phyloP scores from a whole-genome alignment of 169 alveolate species.

The Plasmodium gonderi region DNA sequence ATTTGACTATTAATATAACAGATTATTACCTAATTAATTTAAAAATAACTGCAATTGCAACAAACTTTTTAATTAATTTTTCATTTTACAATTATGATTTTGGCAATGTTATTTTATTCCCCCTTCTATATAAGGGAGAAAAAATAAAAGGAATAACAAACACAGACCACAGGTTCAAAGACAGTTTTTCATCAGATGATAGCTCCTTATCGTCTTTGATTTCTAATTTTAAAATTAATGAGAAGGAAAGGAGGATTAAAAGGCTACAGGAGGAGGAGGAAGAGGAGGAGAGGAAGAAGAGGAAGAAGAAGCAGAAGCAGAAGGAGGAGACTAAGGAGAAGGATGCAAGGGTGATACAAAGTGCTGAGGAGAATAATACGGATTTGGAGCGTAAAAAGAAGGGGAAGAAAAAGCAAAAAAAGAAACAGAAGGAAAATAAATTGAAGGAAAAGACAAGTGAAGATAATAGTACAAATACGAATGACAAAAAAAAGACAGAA shows the following conservation, averaged over 20 bases:
- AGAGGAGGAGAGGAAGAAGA: not conserved
- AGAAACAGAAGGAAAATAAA: not conserved
- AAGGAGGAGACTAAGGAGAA: not conserved
- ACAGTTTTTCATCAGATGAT: slow-evolving; percentile 36
- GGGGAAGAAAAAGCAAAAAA: not conserved
- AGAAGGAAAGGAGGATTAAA: slow-evolving; percentile 10
- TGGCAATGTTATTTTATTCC: slow-evolving; percentile 68
- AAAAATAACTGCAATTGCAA: slow-evolving; percentile 50
- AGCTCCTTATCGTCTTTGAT: slow-evolving; percentile 49
- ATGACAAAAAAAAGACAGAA: not conserved
- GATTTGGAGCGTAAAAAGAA: not conserved
- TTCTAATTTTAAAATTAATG: slow-evolving; percentile 23
- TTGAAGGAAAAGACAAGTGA: not conserved
- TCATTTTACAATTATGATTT: slow-evolving; percentile 69
- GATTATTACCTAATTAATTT: slow-evolving; percentile 44
- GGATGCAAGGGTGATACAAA: not conserved
- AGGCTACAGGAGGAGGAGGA: slow-evolving; percentile 6
- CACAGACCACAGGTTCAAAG: not conserved
- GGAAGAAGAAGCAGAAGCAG: not conserved
- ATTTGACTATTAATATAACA: slow-evolving; percentile 36
- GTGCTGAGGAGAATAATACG: not conserved
- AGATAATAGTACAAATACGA: not conserved
- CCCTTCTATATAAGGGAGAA: slow-evolving; percentile 7
- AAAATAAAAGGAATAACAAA: not conserved
- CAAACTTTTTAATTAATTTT: slow-evolving; percentile 38